Evolutionary conservation across 768 basidiomycete genomes (phyloP).

Genomic region (Amanita rimosa): DNA sequence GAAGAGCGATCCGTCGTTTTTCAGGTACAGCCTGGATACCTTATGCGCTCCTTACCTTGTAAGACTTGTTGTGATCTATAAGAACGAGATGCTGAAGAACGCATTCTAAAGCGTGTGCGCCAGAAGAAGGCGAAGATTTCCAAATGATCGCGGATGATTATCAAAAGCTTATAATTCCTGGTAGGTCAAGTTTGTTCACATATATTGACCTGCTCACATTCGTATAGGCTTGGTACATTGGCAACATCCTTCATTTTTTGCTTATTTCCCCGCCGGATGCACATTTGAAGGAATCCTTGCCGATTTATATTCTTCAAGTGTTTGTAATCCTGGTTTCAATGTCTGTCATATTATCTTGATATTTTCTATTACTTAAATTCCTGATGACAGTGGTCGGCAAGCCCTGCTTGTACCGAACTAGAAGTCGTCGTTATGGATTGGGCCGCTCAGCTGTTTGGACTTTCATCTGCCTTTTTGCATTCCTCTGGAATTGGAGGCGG

Average conservation of each 20-base stretch:
- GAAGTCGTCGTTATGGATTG: constrained; percentile 87
- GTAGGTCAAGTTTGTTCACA: constrained; percentile 19
- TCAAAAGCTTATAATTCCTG: constrained; percentile 71
- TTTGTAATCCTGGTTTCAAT: constrained; percentile 82
- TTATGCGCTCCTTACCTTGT: constrained; percentile 61
- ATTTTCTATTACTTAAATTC: background rate
- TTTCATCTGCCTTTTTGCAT: constrained; percentile 55
- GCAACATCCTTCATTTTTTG: constrained; percentile 89
- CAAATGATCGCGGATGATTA: constrained; percentile 66
- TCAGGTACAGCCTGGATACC: constrained; percentile 75
- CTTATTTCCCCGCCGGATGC: constrained; percentile 71
- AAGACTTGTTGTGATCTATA: constrained; percentile 6
- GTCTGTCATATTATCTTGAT: constrained; percentile 25
- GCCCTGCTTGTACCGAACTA: constrained; percentile 87
- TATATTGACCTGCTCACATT: background rate
- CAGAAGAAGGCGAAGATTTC: constrained; percentile 67
- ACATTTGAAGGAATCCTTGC: constrained; percentile 81
- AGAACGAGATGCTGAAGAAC: background rate
- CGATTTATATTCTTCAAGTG: constrained; percentile 69
- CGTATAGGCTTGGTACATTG: constrained; percentile 70
- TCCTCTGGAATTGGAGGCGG: constrained; percentile 68
- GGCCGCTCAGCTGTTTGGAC: constrained; percentile 73
- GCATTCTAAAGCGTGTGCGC: background rate
- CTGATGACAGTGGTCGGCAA: constrained; percentile 61
- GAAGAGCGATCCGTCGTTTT: constrained; percentile 57